Evolutionary conservation across 1,139 yeast genomes (phyloP).

Genomic region (Sugiyamaella castrensis): DNA sequence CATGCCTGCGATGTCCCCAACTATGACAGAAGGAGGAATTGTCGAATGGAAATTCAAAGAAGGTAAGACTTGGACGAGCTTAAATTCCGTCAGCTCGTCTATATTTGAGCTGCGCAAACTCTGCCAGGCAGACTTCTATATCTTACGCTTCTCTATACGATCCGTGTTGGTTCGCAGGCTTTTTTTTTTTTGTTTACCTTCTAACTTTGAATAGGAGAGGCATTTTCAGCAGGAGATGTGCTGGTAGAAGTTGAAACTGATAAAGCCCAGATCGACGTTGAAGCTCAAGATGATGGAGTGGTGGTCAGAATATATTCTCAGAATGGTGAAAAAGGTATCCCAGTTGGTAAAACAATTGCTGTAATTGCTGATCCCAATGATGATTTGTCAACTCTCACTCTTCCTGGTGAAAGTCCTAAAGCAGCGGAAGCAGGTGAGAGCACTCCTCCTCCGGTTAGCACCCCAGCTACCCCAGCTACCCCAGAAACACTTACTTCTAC

Average conservation of each 20-base stretch:
- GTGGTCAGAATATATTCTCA: constrained; percentile 69
- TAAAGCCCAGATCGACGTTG: constrained; percentile 90
- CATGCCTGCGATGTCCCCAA: constrained; percentile 99
- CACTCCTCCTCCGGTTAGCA: not conserved
- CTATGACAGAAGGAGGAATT: constrained; percentile 97
- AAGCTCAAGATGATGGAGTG: constrained; percentile 89
- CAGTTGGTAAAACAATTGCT: constrained; percentile 90
- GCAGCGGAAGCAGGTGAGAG: constrained; percentile 19
- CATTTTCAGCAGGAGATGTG: constrained; percentile 80
- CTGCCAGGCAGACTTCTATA: no score
- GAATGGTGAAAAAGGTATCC: constrained; percentile 73
- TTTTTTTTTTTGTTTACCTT: no score
- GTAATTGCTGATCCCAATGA: constrained; percentile 84
- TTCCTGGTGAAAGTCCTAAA: constrained; percentile 49
- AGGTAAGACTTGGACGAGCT: constrained; percentile 33
- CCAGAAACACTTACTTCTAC: constrained; percentile 21
- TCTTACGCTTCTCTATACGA: no score
- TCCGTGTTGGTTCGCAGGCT: constrained; percentile 38
- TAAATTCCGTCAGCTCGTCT: no score
- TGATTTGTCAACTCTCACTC: constrained; percentile 61
- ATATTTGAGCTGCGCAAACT: no score
- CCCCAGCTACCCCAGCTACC: constrained; percentile 16
- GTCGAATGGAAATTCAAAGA: constrained; percentile 88
- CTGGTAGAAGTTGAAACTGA: constrained; percentile 88
- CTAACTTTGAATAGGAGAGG: constrained; percentile 39